phyloP scores from a whole-genome alignment of 495 filamentous ascomycete species.

The Tuber borchii region DNA sequence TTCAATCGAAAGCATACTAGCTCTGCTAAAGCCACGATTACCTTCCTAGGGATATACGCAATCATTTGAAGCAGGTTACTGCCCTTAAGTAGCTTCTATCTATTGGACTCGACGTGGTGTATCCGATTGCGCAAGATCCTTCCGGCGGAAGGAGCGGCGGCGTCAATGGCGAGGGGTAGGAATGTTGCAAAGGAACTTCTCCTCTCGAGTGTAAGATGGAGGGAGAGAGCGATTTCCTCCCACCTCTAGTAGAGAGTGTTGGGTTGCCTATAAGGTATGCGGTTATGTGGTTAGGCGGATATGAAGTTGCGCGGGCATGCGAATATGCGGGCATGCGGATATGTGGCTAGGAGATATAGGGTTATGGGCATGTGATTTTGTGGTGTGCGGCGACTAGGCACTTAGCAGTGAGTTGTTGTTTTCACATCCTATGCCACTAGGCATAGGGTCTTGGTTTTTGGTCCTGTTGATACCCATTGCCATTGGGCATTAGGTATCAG shows the following conservation, averaged over 20 bases:
- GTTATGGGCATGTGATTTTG: too few species aligned
- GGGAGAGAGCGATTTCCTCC: neutral
- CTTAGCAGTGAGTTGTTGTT: too few species aligned
- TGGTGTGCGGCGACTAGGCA: too few species aligned
- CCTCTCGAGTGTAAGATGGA: neutral
- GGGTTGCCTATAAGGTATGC: too few species aligned
- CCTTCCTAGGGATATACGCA: conserved; percentile 14
- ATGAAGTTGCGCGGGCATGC: too few species aligned
- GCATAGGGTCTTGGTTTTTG: too few species aligned
- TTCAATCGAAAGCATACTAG: conserved; percentile 1
- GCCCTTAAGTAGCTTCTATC: conserved; percentile 11
- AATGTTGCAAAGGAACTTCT: neutral
- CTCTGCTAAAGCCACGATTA: conserved; percentile 27
- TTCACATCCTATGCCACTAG: too few species aligned
- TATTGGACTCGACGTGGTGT: conserved; percentile 23
- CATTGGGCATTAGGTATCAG: too few species aligned
- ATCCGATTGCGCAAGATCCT: conserved; percentile 24
- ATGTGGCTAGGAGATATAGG: too few species aligned
- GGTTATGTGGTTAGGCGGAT: too few species aligned
- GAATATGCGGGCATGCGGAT: too few species aligned
- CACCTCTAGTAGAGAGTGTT: neutral
- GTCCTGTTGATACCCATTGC: too few species aligned
- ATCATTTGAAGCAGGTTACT: conserved; percentile 16
- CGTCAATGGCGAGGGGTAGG: neutral
- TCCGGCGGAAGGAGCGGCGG: neutral